Evolutionary conservation across 2,329 filamentous ascomycete species (phyloP), one percentile per base, ranked within the genome.

Genomic region (Aspergillus aculeatus): DNA sequence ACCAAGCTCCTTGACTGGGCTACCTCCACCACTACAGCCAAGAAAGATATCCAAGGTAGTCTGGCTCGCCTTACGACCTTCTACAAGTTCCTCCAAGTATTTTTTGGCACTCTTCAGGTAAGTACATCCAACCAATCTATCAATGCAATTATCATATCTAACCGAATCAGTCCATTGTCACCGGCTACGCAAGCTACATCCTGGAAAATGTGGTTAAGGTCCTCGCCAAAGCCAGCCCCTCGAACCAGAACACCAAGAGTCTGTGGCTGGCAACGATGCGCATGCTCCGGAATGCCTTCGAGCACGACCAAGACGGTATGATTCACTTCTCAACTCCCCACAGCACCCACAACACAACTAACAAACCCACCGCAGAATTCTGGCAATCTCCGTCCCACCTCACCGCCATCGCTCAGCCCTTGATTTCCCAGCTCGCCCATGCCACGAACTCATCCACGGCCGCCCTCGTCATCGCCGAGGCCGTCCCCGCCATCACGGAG

Each of bases 351-450:
- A 23, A 23, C 23, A 23, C 23, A 23, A 4, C 23, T 58, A 69
- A 66, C 61, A 56, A 58, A 59, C 21, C 35, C 52, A 5, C 3
- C 21, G 26, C 47, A 77, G 83, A 92, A 75, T 98, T 96, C 80
- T 98, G 93, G 93, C 92, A 96, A 81, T 87, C 90, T 0, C 94
- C 95, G 0, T 84, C 90, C 0, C 93, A 97, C 78, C 96, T 97
- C 71, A 82, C 83, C 59, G 85, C 85, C 29, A 86, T 97, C 44
- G 85, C 87, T 14, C 81, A 83, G 0, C 86, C 89, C 2, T 81
- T 98, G 31, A 83, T 91, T 62, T 79, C 82, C 24, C 91, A 96
- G 66, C 86, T 92, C 65, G 79, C 68, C 53, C 78, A 75, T 58
- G 77, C 73, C 57, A 76, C 66, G 54, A 74, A 68, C 58, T 71